phyloP scores from a whole-genome alignment of 495 filamentous ascomycete species.

The Glonium stellatum region DNA sequence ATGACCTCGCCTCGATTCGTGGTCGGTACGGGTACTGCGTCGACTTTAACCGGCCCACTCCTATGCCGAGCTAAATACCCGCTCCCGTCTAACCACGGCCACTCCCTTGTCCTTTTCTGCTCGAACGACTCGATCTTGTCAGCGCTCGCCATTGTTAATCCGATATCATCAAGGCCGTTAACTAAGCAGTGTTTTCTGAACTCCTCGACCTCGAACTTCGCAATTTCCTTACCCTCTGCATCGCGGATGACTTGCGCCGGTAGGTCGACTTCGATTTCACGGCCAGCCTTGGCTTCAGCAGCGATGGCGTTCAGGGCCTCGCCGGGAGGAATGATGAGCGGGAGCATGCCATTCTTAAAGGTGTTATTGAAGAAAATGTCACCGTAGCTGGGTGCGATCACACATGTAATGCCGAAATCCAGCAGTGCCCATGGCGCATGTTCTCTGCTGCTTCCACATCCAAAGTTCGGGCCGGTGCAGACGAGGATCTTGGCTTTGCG shows the following conservation, averaged over 20 bases:
- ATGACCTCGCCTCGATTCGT: constrained; percentile 84
- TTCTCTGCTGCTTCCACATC: constrained; percentile 87
- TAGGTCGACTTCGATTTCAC: constrained; percentile 87
- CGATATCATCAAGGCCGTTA: constrained; percentile 95
- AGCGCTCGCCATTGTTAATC: constrained; percentile 84
- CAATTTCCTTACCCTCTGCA: constrained; percentile 61
- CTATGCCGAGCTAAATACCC: constrained; percentile 71
- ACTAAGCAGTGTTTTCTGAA: constrained; percentile 92
- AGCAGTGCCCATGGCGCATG: constrained; percentile 96
- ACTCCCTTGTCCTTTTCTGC: constrained; percentile 62
- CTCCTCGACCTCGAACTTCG: constrained; percentile 75
- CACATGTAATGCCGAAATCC: constrained; percentile 90
- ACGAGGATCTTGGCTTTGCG: constrained; percentile 82
- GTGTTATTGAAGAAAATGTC: constrained; percentile 99
- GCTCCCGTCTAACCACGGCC: constrained; percentile 87
- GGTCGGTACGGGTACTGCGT: constrained; percentile 77
- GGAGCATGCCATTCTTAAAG: constrained; percentile 99
- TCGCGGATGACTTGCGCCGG: constrained; percentile 77
- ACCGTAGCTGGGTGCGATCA: constrained; percentile 87
- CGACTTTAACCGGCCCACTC: constrained; percentile 59
- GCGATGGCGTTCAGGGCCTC: constrained; percentile 62
- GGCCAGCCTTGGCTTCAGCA: constrained; percentile 71
- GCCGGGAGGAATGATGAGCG: constrained; percentile 65
- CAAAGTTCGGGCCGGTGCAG: constrained; percentile 90
- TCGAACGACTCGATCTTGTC: constrained; percentile 84